Percentiles rank a stretch among this genome's conserved stretches.
phyloP scores from a whole-genome alignment of 2,329 filamentous ascomycete genomes.

The Epichloe brachyelytri region DNA sequence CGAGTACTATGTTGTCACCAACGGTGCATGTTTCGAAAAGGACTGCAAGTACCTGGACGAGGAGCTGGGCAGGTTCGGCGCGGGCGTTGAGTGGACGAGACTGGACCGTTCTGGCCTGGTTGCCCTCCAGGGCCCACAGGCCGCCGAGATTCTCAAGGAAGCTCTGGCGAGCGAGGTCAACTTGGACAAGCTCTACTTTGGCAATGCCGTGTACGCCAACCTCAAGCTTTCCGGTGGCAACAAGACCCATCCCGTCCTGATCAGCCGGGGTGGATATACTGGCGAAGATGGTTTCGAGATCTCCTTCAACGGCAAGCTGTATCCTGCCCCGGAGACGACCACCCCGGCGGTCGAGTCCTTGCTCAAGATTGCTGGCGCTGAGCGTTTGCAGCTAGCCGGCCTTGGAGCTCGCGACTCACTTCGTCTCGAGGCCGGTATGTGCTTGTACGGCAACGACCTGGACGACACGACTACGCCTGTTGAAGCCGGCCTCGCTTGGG shows the following conservation, averaged over 20 bases:
- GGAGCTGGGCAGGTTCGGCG: constrained; percentile 49
- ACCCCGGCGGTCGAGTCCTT: constrained; percentile 54
- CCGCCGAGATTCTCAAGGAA: constrained; percentile 53
- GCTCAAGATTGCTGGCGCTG: constrained; percentile 48
- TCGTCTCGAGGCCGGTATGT: constrained; percentile 94
- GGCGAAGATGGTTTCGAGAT: constrained; percentile 98
- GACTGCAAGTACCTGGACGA: constrained; percentile 64
- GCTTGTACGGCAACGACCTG: constrained; percentile 97
- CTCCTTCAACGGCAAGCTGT: constrained; percentile 47
- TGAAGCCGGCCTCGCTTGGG: constrained; percentile 54
- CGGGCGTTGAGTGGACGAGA: constrained; percentile 51
- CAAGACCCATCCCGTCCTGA: constrained; percentile 35
- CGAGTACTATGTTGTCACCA: constrained; percentile 86
- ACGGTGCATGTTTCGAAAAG: constrained; percentile 83
- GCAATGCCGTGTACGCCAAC: constrained; percentile 53
- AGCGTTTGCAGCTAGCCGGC: constrained; percentile 63
- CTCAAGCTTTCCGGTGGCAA: constrained; percentile 45
- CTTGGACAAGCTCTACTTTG: constrained; percentile 67
- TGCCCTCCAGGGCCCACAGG: constrained; percentile 77
- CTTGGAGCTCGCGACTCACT: constrained; percentile 86
- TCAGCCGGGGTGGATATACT: constrained; percentile 87
- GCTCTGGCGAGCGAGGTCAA: constrained; percentile 43
- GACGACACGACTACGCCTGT: constrained; percentile 58
- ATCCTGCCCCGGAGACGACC: constrained; percentile 24
- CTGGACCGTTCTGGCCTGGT: constrained; percentile 65